These are phyloP conservation scores for Neurospora sp. DNA, from an alignment of 495 filamentous ascomycete species.

Conservation along the genomic window DNA sequence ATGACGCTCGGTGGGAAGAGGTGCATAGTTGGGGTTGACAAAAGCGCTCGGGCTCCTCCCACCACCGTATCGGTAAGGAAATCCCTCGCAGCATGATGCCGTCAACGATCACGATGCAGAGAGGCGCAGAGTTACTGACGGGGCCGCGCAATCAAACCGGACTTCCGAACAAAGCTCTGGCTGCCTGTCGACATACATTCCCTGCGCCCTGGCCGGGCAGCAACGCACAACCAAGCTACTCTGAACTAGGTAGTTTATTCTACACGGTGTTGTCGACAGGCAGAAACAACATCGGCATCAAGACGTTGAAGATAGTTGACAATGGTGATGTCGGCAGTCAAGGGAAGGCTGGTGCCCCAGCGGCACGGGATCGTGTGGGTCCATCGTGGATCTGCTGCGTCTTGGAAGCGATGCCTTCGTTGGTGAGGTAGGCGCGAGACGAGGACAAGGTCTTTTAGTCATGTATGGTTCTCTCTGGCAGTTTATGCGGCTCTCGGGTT, in stretches of 20 bases:
- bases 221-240: not conserved
- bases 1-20: not conserved
- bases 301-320: not conserved
- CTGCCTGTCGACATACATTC: not conserved
- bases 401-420: not conserved
- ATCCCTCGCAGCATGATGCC: not conserved
- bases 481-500: not conserved
- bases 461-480: not conserved
- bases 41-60: not conserved
- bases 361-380: not conserved
- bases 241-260: not conserved
- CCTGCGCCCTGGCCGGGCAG: not conserved
- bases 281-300: not conserved
- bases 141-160: not conserved
- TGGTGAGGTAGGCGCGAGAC: not conserved
- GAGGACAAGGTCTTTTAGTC: not conserved
- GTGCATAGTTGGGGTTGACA: not conserved
- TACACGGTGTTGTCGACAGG: not conserved
- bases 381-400: not conserved
- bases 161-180: not conserved
- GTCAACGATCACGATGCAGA: not conserved
- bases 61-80: not conserved
- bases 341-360: not conserved
- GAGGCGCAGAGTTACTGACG: not conserved
- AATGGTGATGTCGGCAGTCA: not conserved